A percentile compares a stretch with the other conserved stretches of the same genome.
Evolutionary conservation across 441 rosid genomes (phyloP).

Genomic region (Sinapis alba): DNA sequence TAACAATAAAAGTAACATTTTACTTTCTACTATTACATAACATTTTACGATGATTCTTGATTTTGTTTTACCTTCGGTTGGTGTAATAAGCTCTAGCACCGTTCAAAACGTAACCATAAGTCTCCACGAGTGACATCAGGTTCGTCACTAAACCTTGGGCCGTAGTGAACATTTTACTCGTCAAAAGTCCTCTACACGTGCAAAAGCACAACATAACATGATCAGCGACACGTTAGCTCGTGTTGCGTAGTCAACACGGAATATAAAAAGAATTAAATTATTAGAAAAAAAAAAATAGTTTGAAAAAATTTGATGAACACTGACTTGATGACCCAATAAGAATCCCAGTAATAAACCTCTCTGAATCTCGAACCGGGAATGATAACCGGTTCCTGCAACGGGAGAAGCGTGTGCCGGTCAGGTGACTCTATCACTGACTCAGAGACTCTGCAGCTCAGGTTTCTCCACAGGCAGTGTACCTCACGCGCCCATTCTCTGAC

Average conservation of each 20-base stretch:
- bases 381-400: constrained; percentile 62
- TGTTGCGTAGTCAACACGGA: constrained; percentile 29
- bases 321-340: constrained; percentile 90
- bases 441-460: constrained; percentile 63
- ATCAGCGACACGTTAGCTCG: constrained; percentile 14
- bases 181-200: constrained; percentile 72
- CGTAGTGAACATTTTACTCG: constrained; percentile 77
- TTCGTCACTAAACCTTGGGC: constrained; percentile 75
- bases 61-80: constrained; percentile 63
- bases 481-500: constrained; percentile 82
- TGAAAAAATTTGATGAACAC: constrained; percentile 4
- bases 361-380: constrained; percentile 87
- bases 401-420: constrained; percentile 76
- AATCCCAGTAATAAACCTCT: constrained; percentile 98
- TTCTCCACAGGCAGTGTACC: constrained; percentile 83
- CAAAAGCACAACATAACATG: constrained; percentile 9
- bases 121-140: constrained; percentile 65
- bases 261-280: not conserved
- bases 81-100: constrained; percentile 86
- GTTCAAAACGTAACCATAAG: constrained; percentile 72
- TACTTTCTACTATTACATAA: not conserved
- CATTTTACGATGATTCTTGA: not conserved
- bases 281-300: not conserved
- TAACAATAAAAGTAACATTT: not conserved
- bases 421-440: constrained; percentile 53